Conservation (phyloP, 768 basidiomycete genomes). For the Aureoboletus auriporus region DNA sequence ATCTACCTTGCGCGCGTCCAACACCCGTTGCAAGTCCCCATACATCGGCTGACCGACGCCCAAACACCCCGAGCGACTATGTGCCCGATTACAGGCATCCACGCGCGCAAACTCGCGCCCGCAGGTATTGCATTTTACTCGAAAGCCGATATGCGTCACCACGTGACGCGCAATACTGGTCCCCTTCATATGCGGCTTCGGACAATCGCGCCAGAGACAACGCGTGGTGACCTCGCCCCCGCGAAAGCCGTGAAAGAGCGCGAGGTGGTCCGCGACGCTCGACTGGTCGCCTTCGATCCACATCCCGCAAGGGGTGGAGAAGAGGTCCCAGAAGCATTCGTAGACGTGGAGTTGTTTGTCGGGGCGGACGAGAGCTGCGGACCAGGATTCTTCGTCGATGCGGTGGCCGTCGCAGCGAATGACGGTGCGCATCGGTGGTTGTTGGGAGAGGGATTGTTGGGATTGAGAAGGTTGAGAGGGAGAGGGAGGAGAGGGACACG, state of each 20-base stretch:
- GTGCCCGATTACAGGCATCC: conserved; percentile 33
- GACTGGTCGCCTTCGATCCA: conserved; percentile 34
- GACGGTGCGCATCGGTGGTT: conserved; percentile 11
- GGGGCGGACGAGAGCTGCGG: conserved; percentile 15
- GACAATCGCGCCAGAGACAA: conserved; percentile 30
- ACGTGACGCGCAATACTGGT: conserved; percentile 32
- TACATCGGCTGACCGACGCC: conserved; percentile 30
- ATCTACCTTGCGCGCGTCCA: conserved; percentile 28
- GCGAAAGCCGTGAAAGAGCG: conserved; percentile 27
- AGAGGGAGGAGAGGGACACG: neutral
- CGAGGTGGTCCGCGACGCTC: conserved; percentile 30
- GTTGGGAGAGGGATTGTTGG: neutral
- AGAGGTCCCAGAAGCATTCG: conserved; percentile 27
- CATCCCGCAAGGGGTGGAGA: conserved; percentile 26
- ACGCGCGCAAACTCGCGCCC: conserved; percentile 31
- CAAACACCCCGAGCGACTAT: conserved; percentile 27
- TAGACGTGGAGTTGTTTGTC: conserved; percentile 27
- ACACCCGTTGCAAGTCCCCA: conserved; percentile 22
- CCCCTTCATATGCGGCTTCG: conserved; percentile 27
- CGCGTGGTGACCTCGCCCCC: conserved; percentile 29
- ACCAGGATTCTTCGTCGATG: conserved; percentile 29
- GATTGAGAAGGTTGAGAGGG: neutral
- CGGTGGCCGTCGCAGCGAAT: conserved; percentile 24
- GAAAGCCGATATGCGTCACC: conserved; percentile 29
- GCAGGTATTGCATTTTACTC: conserved; percentile 28